Evolutionary conservation across 108 stramenopile species (phyloP), one percentile per base, ranked within the genome.

Genomic region (Asterionellopsis glacialis): DNA sequence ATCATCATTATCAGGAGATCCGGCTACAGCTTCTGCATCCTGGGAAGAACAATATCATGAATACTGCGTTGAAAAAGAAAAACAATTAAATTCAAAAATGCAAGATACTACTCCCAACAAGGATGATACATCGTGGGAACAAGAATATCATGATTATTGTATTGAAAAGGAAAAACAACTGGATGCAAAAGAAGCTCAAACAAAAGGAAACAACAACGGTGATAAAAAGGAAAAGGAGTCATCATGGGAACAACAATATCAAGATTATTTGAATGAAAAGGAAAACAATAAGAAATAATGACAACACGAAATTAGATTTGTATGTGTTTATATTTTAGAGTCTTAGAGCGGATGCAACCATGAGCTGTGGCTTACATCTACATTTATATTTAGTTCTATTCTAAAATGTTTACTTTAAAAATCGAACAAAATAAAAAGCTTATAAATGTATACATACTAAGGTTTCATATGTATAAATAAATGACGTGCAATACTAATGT

Each of bases 231-330:
- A 66, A 48, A 57, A 67, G 19, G n/a, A n/a, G n/a, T n/a, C n/a
- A n/a, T 60, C 77, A 19, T 84, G 83, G 83, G 80, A 75, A 50
- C 39, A 41, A 43, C 80, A 84, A 63, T 84, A 84, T 52, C 70
- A 75, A 47, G 75, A 67, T 16, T 74, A 81, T 55, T 76, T 75
- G 44, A 65, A 54, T 1, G 77, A 73, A 57, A 75, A 70, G 12
- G 77, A 76, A 48, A 48, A 7, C 33, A 33, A 33, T 33, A 33
- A 33, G 33, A 33, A 33, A 33, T 7, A 33, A 33, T 7, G 7
- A 33, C 33, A 33, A 33, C 33, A 33, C 33, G 33, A 33, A 5
- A 33, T 5, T 5, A 7, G 33, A 33, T 33, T 33, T 2, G 33
- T 33, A 5, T 33, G n/a, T 7, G 5, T 33, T 7, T 33, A 33